These are phyloP conservation scores for Sophora flavescens DNA, from an alignment of 306 rosid genomes.

Conservation along the genomic window DNA sequence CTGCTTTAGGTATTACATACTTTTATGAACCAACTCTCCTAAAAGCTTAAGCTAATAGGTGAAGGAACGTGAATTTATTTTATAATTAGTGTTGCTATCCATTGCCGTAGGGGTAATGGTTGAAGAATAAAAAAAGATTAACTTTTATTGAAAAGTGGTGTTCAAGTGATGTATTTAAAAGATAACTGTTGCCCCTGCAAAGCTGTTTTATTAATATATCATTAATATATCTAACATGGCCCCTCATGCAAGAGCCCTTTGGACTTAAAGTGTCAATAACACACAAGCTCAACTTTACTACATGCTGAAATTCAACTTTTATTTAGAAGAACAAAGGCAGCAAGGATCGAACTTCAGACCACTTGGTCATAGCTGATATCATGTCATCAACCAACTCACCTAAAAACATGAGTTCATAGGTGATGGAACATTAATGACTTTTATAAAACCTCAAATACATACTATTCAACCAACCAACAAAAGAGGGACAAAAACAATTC, in stretches of 20 bases:
- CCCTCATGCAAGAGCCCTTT: not conserved
- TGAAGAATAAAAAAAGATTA: too few relatives aligned
- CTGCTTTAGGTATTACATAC: not conserved
- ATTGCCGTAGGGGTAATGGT: too few relatives aligned
- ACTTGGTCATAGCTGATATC: not conserved
- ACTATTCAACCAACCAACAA: not conserved
- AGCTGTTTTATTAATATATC: too few relatives aligned
- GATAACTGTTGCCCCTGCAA: too few relatives aligned
- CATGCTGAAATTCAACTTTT: not conserved
- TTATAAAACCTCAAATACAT: not conserved
- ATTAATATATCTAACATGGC: not conserved
- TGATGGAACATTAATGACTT: not conserved
- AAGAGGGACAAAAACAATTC: constrained; percentile 24
- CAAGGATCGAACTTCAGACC: not conserved
- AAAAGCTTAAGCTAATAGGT: not conserved
- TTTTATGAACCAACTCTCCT: not conserved
- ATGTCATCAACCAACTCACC: not conserved
- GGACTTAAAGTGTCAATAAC: not conserved
- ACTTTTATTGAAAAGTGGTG: too few relatives aligned
- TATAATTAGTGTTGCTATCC: too few relatives aligned
- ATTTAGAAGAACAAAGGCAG: not conserved
- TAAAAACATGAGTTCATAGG: not conserved
- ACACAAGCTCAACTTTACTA: not conserved
- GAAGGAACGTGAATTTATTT: too few relatives aligned
- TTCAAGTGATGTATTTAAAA: too few relatives aligned